Evolutionary conservation across 192 early-diverging fungal species (phyloP).

Genomic region (Diversispora eburnea): DNA sequence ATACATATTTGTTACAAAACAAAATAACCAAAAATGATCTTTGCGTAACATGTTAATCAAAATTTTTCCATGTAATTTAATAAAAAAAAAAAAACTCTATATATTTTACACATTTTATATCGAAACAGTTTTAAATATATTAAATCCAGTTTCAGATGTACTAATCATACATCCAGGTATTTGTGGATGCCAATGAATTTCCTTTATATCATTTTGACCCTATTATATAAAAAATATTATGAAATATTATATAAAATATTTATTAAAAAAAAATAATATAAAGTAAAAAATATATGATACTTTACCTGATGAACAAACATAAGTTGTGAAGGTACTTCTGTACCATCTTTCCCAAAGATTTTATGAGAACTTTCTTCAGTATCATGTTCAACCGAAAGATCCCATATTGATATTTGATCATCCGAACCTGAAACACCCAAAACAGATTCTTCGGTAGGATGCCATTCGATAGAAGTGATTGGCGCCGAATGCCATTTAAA

Average conservation of each 20-base stretch:
- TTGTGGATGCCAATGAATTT: conserved; percentile 96
- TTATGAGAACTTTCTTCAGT: conserved; percentile 75
- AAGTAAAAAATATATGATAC: neutral
- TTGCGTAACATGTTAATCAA: too few species aligned
- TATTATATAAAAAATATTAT: conserved; percentile 32
- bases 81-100: neutral
- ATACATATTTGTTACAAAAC: too few species aligned
- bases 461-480: conserved; percentile 97
- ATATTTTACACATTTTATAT: conserved; percentile 44
- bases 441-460: conserved; percentile 87
- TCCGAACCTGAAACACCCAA: conserved; percentile 90
- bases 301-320: conserved; percentile 77
- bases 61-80: too few species aligned
- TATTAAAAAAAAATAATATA: neutral
- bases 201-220: conserved; percentile 92
- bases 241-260: neutral
- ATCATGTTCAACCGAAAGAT: conserved; percentile 94
- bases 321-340: conserved; percentile 90
- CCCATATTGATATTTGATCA: conserved; percentile 96
- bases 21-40: too few species aligned
- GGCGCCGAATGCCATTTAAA: conserved; percentile 93
- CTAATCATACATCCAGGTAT: conserved; percentile 85
- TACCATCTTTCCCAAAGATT: conserved; percentile 55
- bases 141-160: conserved; percentile 86
- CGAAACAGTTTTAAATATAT: conserved; percentile 97